phyloP scores from a whole-genome alignment of 2,329 filamentous ascomycete genomes.

The Aureobasidium sp. region DNA sequence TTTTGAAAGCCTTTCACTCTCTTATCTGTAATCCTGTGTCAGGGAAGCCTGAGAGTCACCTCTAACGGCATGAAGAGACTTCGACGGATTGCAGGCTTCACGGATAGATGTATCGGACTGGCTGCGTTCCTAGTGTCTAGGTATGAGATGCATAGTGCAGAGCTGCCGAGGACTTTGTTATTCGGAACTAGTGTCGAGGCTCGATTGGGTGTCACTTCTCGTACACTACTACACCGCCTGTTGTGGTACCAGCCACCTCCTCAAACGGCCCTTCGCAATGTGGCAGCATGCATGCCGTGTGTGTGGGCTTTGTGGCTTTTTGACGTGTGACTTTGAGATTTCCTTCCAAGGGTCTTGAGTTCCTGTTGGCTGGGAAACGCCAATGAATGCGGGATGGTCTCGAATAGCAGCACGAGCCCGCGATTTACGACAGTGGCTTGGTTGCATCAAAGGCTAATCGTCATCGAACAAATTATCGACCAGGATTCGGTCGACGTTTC shows the following conservation, averaged over 20 bases:
- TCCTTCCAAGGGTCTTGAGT: background rate
- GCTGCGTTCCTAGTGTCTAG: too few relatives aligned
- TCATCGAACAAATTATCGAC: background rate
- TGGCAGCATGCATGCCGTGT: background rate
- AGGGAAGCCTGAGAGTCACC: too few relatives aligned
- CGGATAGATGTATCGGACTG: too few relatives aligned
- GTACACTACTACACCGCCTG: background rate
- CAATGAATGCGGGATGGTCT: background rate
- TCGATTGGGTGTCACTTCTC: background rate
- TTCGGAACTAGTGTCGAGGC: background rate
- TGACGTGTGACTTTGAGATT: background rate
- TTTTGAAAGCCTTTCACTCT: too few relatives aligned
- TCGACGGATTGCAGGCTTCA: too few relatives aligned
- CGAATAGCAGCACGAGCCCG: background rate
- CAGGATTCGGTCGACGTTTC: background rate
- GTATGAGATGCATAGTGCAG: too few relatives aligned
- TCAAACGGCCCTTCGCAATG: background rate
- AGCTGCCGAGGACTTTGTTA: too few relatives aligned
- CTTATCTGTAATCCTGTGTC: too few relatives aligned
- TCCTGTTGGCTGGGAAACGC: conserved; percentile 1
- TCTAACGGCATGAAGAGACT: too few relatives aligned
- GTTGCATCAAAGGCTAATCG: background rate
- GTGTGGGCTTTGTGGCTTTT: background rate
- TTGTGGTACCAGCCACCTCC: background rate
- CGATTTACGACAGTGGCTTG: conserved; percentile 7